phyloP scores from a whole-genome alignment of 1,284 basidiomycete genomes.

The Papiliotrema fonsecae region DNA sequence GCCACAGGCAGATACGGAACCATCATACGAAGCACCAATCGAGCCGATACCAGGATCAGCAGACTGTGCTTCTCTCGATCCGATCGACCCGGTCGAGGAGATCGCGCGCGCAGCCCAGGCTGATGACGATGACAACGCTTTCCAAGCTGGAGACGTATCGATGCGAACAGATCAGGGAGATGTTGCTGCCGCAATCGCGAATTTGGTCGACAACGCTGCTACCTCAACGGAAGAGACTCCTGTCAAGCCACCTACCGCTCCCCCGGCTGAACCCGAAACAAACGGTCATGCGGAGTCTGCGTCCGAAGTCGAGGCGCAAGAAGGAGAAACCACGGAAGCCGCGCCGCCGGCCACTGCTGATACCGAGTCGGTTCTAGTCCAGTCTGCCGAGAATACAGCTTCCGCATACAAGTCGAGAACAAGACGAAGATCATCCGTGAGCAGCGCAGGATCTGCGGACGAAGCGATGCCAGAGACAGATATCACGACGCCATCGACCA shows the following conservation, averaged over 20 bases:
- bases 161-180: constrained; percentile 25
- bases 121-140: too few species aligned
- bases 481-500: constrained; percentile 13
- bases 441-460: constrained; percentile 8
- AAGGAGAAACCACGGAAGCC: background rate
- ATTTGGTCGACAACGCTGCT: background rate
- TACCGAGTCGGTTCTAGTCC: constrained; percentile 12
- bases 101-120: too few species aligned
- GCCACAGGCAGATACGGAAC: too few species aligned
- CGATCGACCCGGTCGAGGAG: too few species aligned
- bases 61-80: too few species aligned
- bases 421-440: constrained; percentile 24
- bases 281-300: background rate
- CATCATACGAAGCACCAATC: too few species aligned
- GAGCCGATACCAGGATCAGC: too few species aligned
- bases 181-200: constrained; percentile 3
- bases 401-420: constrained; percentile 28
- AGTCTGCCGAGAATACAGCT: constrained; percentile 28
- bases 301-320: background rate
- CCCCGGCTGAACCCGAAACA: background rate
- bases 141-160: constrained; percentile 28
- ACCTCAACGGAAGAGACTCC: background rate
- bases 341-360: background rate
- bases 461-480: background rate
- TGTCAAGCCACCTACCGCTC: background rate